Conservation (phyloP, 805 yeast species). For the Kuraishia hungarica region DNA sequence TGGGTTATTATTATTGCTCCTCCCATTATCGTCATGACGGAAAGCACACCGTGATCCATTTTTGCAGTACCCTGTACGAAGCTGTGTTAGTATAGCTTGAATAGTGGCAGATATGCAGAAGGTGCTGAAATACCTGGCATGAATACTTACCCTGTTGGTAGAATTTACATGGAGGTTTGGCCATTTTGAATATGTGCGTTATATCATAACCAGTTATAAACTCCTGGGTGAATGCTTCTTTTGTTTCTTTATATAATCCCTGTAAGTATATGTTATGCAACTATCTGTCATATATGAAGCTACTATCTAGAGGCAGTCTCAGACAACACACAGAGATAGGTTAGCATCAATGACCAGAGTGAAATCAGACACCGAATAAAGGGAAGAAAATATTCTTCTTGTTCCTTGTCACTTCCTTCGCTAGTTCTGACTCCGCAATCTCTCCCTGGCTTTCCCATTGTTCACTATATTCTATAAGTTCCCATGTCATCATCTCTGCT, state of each 20-base stretch:
- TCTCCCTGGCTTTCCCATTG: no score
- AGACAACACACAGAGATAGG: no score
- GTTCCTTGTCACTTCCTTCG: no score
- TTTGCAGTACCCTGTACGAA: slow-evolving; percentile 21
- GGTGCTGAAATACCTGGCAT: neutral
- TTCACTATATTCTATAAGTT: no score
- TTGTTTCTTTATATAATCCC: slow-evolving; percentile 11
- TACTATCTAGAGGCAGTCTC: no score
- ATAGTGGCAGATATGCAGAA: neutral
- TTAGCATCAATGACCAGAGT: no score
- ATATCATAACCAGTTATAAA: neutral
- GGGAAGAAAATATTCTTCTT: no score
- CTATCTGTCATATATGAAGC: no score
- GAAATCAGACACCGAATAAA: no score
- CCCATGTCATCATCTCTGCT: neutral
- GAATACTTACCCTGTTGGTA: slow-evolving; percentile 25
- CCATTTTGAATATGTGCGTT: neutral
- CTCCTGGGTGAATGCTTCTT: no score
- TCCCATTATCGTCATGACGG: slow-evolving; percentile 21
- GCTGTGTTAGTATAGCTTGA: neutral
- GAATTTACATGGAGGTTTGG: slow-evolving; percentile 31
- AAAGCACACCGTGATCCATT: slow-evolving; percentile 34
- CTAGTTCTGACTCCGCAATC: no score
- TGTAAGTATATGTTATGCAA: slow-evolving; percentile 1
- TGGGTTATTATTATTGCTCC: neutral